These are phyloP conservation scores for Colletotrichum karsti DNA, from an alignment of 2,329 filamentous ascomycete genomes.

Conservation along the genomic window DNA sequence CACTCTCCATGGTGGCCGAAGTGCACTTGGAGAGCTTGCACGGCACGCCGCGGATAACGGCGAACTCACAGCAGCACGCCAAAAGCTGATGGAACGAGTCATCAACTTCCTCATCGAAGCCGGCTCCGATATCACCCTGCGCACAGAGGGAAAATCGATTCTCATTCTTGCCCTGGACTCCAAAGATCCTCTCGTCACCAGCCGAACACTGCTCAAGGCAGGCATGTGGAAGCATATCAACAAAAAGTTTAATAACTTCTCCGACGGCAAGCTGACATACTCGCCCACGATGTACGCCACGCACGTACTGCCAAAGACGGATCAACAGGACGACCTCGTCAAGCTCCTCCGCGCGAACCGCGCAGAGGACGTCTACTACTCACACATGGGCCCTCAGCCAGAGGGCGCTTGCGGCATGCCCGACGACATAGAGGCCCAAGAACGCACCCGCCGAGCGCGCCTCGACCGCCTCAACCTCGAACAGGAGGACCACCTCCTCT, in stretches of 20 bases:
- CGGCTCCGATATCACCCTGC: slow-evolving; percentile 65
- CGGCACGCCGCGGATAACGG: slow-evolving; percentile 59
- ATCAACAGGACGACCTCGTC: slow-evolving; percentile 51
- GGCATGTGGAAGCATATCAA: slow-evolving; percentile 73
- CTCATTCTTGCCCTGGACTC: slow-evolving; percentile 69
- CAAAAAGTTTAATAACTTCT: slow-evolving; percentile 64
- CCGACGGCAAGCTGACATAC: slow-evolving; percentile 62
- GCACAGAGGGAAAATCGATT: slow-evolving; percentile 65
- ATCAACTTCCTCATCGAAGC: slow-evolving; percentile 64
- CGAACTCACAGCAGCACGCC: slow-evolving; percentile 53
- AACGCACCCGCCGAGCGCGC: slow-evolving; percentile 58
- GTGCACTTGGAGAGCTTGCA: slow-evolving; percentile 71
- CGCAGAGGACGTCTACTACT: slow-evolving; percentile 62
- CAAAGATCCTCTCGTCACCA: slow-evolving; percentile 60
- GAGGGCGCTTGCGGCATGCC: slow-evolving; percentile 62
- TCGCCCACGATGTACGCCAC: slow-evolving; percentile 71
- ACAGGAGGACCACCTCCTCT: slow-evolving; percentile 56
- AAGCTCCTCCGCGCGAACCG: slow-evolving; percentile 60
- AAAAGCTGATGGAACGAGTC: slow-evolving; percentile 64
- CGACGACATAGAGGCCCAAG: slow-evolving; percentile 55
- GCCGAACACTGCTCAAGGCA: slow-evolving; percentile 66
- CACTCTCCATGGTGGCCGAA: slow-evolving; percentile 68
- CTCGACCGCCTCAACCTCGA: slow-evolving; percentile 54
- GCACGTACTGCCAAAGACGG: slow-evolving; percentile 51
- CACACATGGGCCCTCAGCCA: slow-evolving; percentile 61